Evolutionary conservation across 805 yeast species (phyloP), one percentile per base, ranked within the genome.

Genomic region (Candida dendrica): DNA sequence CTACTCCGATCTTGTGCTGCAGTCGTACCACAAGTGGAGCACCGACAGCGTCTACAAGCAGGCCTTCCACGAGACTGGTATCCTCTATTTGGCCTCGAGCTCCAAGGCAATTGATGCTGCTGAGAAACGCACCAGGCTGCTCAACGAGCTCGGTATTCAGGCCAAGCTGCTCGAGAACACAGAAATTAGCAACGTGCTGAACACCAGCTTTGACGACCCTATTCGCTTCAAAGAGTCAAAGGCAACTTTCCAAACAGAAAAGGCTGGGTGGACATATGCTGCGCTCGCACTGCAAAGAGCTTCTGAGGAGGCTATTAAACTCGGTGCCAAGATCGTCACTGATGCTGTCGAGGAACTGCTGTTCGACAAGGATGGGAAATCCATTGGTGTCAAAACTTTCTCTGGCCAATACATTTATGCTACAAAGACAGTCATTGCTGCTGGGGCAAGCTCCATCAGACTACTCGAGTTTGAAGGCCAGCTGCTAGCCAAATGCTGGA

Each of bases 191-290:
- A 3, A 29, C 41, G 17, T 15, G 42, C 49, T 16, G 34, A 37
- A n/a, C 14, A n/a, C n/a, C 35, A 14, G 18, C 30, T 16, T 34
- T 15, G 33, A 36, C 14, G 33, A 26, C 4, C 10, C 11, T 11
- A 16, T 32, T 32, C 39, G 45, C 35, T 49, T 60, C 41, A 37
- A 44, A 27, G 48, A 51, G 16, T 63, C 66, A 68, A 55, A 49
- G 38, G 66, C 67, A 4, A 63, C 54, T 43, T 43, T 46, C 40
- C 66, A 63, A 36, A 46, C 49, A 16, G 46, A 47, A 5, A 52
- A 55, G 6, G 59, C 65, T 53, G 71, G 71, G 20, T 66, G 69
- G 69, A 53, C 63, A 1, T 54, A 48, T 49, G 69, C 71, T 6
- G 48, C 51, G 7, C 30, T 52, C n/a, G 66, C 72, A 1, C 45